Conservation (phyloP, 2,329 filamentous ascomycete species). For the Pyrenophora graminea region DNA sequence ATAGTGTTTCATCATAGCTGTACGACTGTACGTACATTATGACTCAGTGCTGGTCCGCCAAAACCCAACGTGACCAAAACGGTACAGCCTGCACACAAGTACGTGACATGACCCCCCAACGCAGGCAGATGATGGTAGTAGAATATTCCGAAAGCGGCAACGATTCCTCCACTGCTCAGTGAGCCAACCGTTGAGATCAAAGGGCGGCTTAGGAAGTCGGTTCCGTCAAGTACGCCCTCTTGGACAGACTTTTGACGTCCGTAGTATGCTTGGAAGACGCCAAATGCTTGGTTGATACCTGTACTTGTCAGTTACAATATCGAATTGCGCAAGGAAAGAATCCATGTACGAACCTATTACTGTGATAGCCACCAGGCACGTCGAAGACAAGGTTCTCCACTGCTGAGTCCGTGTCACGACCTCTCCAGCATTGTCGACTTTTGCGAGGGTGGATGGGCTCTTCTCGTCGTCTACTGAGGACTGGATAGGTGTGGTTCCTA, state of each 20-base stretch:
- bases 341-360: conserved; percentile 15
- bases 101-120: conserved; percentile 23
- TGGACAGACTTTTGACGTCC: conserved; percentile 16
- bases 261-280: conserved; percentile 31
- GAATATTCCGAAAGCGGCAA: conserved; percentile 22
- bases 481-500: background rate
- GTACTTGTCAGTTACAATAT: conserved; percentile 3
- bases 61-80: conserved; percentile 20
- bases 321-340: background rate
- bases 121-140: conserved; percentile 23
- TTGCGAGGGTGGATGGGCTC: background rate
- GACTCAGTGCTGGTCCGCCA: conserved; percentile 18
- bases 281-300: conserved; percentile 25
- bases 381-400: conserved; percentile 16
- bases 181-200: conserved; percentile 26
- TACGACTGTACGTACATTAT: conserved; percentile 14
- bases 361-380: conserved; percentile 20
- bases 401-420: conserved; percentile 22
- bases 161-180: conserved; percentile 25
- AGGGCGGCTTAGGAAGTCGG: conserved; percentile 15
- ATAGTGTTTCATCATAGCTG: background rate
- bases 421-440: conserved; percentile 12
- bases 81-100: conserved; percentile 20
- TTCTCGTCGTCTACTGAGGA: background rate
- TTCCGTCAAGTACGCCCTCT: conserved; percentile 15